A percentile compares a stretch with the other conserved stretches of the same genome.
phyloP scores from a whole-genome alignment of 2,329 filamentous ascomycete genomes.

The Fonsecaea multimorphosa region DNA sequence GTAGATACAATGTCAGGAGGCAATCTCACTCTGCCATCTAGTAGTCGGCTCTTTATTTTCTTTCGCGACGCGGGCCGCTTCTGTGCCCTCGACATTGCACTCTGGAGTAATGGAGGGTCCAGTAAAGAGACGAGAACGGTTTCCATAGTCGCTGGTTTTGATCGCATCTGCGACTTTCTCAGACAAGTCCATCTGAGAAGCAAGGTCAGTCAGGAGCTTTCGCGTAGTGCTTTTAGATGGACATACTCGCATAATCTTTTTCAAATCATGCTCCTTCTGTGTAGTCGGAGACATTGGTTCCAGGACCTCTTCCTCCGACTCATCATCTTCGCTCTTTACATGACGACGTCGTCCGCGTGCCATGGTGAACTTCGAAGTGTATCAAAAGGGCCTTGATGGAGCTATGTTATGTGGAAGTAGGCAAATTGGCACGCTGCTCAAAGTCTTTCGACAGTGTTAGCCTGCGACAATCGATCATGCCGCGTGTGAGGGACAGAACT shows the following conservation, averaged over 20 bases:
- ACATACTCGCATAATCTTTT: neutral
- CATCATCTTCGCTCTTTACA: neutral
- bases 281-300: neutral
- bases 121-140: neutral
- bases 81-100: neutral
- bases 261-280: neutral
- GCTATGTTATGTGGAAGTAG: neutral
- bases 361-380: neutral
- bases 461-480: conserved; percentile 39
- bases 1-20: neutral
- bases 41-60: neutral
- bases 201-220: neutral
- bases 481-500: neutral
- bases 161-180: neutral
- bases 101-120: neutral
- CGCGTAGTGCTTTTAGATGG: neutral
- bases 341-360: neutral
- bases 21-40: neutral
- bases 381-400: neutral
- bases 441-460: conserved; percentile 46
- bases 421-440: neutral
- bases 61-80: neutral
- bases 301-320: neutral
- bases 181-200: neutral
- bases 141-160: neutral